phyloP scores from a whole-genome alignment of 1,284 basidiomycete genomes.

The Mycena citricolor region DNA sequence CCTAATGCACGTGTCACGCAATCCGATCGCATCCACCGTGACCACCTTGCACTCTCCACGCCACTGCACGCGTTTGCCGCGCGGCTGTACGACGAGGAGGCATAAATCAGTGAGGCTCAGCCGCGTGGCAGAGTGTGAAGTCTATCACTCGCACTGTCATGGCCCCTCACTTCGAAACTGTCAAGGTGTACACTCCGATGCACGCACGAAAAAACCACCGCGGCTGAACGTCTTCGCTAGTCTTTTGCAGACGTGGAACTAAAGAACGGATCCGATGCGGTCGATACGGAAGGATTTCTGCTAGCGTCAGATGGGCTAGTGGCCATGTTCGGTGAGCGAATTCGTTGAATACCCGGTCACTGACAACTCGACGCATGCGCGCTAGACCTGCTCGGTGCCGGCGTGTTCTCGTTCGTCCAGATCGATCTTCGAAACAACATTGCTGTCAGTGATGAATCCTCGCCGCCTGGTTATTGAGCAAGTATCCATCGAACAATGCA shows the following conservation, averaged over 20 bases:
- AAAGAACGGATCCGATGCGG: slow-evolving; percentile 72
- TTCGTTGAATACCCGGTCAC: slow-evolving; percentile 23
- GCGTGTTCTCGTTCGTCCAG: slow-evolving; percentile 89
- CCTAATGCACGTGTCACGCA: no score
- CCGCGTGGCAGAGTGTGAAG: no score
- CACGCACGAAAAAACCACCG: no score
- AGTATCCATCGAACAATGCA: slow-evolving; percentile 30
- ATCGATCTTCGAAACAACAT: slow-evolving; percentile 90
- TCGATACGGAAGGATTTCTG: slow-evolving; percentile 81
- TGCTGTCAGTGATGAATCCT: slow-evolving; percentile 57
- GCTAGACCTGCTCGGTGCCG: slow-evolving; percentile 89
- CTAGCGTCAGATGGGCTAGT: slow-evolving; percentile 90
- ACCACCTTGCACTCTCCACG: no score
- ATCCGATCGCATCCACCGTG: no score
- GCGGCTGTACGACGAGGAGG: no score
- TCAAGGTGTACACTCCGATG: slow-evolving; percentile 51
- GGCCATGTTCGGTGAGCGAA: slow-evolving; percentile 78
- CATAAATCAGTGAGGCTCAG: no score
- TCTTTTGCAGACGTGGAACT: slow-evolving; percentile 86
- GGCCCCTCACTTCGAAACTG: slow-evolving; percentile 79
- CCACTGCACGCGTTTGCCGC: no score
- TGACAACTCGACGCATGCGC: slow-evolving; percentile 8
- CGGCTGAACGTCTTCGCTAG: no score
- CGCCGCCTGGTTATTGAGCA: slow-evolving; percentile 18
- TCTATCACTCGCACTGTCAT: no score